Evolutionary conservation across 805 yeast species (phyloP), one percentile per base, ranked within the genome.

Genomic region (Metschnikowia sp.): DNA sequence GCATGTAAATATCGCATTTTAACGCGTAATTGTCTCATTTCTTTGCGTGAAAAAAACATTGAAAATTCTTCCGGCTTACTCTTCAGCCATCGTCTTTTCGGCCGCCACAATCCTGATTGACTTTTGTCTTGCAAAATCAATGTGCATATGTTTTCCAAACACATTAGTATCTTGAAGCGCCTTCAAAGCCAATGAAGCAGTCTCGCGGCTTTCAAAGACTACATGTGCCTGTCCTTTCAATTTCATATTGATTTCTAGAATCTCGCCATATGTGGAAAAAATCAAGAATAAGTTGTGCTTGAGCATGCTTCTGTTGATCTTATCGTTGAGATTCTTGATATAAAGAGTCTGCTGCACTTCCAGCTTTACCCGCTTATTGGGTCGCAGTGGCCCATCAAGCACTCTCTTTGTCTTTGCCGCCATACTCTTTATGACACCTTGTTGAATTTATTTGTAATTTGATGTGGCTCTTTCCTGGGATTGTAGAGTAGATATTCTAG

Each of bases 181-280:
- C 34, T 72, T 68, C 51, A 76, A 41, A 0, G 88, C 88, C 40
- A 68, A 42, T 10, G 74, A 68, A 0, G 90, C 83, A 37, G 76
- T 78, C 18, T 73, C 74, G 1, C 68, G 48, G 39, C 75, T 72
- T 32, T 76, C 70, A 53, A 82, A 72, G 1, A 78, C 67, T 2
- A 85, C 62, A 68, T 84, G 86, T 0, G 89, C 90, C 58, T 83
- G 88, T 0, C 89, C 90, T 47, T 87, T 68, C 53, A 74, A 64
- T 47, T 69, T 74, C 45, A 70, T 70, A 44, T 73, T 69, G 10
- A 86, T 70, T 10, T 78, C 76, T 4, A 84, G 59, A 3, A 86
- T 78, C 57, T 84, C 89, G 0, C 89, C 90, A 61, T 74, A 84
- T 0, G 82, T 76, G 11, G 83, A 69, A 54, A 83, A 84, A 6